A percentile compares a stretch with the other conserved stretches of the same genome.
These are phyloP conservation scores for Dothiorella sarmentorum DNA, from an alignment of 2,329 filamentous ascomycete genomes.

Conservation along the genomic window DNA sequence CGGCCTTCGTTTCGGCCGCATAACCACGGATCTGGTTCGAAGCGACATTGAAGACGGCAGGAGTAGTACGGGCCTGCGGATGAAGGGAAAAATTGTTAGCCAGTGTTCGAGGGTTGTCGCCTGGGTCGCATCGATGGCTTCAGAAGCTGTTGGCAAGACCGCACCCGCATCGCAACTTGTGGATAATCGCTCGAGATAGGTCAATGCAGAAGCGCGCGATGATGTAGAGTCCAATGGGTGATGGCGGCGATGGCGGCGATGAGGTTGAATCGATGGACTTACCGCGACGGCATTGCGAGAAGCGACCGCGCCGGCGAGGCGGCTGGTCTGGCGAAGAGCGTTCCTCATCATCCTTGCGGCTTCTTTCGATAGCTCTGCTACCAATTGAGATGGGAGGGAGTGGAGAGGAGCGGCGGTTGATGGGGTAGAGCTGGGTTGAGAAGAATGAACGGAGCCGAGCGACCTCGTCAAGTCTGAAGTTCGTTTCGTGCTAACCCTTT, in stretches of 20 bases:
- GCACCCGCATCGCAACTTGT: not conserved
- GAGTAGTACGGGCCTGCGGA: constrained; percentile 77
- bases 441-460: no score
- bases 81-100: constrained; percentile 49
- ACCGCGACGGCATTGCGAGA: constrained; percentile 88
- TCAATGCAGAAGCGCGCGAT: constrained; percentile 39
- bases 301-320: constrained; percentile 89
- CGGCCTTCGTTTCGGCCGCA: constrained; percentile 88
- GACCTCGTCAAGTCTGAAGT: no score
- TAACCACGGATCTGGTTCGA: constrained; percentile 78
- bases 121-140: no score
- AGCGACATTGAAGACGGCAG: constrained; percentile 68
- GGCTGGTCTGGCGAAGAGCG: constrained; percentile 94
- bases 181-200: not conserved
- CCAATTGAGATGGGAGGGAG: constrained; percentile 45
- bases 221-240: constrained; percentile 39
- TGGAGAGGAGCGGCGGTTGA: constrained; percentile 37
- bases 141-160: constrained; percentile 4
- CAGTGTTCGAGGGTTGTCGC: constrained; percentile 35
- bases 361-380: constrained; percentile 39
- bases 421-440: constrained; percentile 27
- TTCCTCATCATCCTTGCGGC: constrained; percentile 85
- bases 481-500: no score
- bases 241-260: constrained; percentile 27
- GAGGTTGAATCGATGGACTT: constrained; percentile 58